Conservation (phyloP, 441 rosid genomes). For the Eruca vesicaria region DNA sequence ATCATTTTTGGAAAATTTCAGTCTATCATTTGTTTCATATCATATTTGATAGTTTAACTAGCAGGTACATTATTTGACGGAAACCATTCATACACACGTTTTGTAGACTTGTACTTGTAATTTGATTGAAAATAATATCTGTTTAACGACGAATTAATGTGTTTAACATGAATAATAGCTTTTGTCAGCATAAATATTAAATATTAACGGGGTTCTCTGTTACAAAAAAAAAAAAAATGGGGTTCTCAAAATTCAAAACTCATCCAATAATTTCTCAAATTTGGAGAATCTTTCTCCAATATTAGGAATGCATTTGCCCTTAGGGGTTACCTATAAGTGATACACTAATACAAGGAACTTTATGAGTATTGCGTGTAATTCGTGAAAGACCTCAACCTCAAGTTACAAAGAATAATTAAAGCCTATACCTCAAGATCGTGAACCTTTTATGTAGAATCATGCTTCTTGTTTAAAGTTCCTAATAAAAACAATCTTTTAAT, state of each 20-base stretch:
- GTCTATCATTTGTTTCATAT: background rate
- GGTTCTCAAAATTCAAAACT: background rate
- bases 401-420: background rate
- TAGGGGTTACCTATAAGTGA: background rate
- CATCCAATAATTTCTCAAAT: background rate
- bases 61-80: slow-evolving; percentile 1
- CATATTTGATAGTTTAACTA: background rate
- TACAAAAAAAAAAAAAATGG: too few species aligned
- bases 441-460: too few species aligned
- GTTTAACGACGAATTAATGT: background rate
- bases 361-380: background rate
- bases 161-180: background rate
- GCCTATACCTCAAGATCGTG: too few species aligned
- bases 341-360: background rate
- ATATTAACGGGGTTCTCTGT: too few species aligned
- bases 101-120: too few species aligned
- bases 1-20: background rate
- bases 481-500: background rate
- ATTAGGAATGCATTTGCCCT: background rate
- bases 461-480: too few species aligned
- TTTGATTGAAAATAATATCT: background rate
- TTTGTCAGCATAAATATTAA: background rate
- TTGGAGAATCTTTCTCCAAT: background rate
- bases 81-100: too few species aligned
- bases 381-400: slow-evolving; percentile 4